A percentile compares a stretch with the other conserved stretches of the same genome.
Conservation (phyloP, 179 eudicot genomes). For the Patellifolia procumbens region DNA sequence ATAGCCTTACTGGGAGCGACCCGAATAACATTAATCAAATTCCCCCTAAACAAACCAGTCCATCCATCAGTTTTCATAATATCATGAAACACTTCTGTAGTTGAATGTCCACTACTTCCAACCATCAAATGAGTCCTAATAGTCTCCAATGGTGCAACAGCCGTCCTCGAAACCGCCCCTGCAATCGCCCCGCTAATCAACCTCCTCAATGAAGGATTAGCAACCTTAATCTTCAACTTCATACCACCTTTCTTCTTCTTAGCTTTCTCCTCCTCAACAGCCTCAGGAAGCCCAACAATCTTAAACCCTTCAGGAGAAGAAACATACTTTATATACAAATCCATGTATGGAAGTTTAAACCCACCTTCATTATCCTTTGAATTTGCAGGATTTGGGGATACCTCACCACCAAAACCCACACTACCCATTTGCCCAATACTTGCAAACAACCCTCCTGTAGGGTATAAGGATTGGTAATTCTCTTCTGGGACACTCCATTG, state of each 20-base stretch:
- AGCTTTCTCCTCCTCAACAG: slow-evolving; percentile 35
- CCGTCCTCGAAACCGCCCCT: slow-evolving; percentile 80
- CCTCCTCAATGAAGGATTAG: slow-evolving; percentile 76
- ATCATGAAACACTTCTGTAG: slow-evolving; percentile 62
- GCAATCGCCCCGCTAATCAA: slow-evolving; percentile 84
- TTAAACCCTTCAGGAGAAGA: slow-evolving; percentile 51
- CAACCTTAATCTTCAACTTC: slow-evolving; percentile 67
- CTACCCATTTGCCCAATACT: slow-evolving; percentile 68
- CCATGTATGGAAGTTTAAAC: slow-evolving; percentile 53
- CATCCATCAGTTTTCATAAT: slow-evolving; percentile 85
- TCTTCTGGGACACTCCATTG: slow-evolving; percentile 57
- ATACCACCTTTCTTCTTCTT: slow-evolving; percentile 49
- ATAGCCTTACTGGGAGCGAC: slow-evolving; percentile 97
- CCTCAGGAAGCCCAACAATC: slow-evolving; percentile 44
- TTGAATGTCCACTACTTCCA: slow-evolving; percentile 74
- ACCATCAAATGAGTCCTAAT: slow-evolving; percentile 95
- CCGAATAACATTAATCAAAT: slow-evolving; percentile 79
- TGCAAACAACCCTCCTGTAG: slow-evolving; percentile 63
- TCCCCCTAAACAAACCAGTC: slow-evolving; percentile 81
- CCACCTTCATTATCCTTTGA: slow-evolving; percentile 44
- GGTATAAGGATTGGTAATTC: slow-evolving; percentile 17
- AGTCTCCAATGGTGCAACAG: slow-evolving; percentile 87
- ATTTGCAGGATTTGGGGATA: slow-evolving; percentile 50
- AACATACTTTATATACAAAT: slow-evolving; percentile 44
- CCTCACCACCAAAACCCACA: slow-evolving; percentile 56